Base-by-base conservation (phyloP, 2,329 filamentous ascomycete species). In the Ascochyta rabiei region DNA sequence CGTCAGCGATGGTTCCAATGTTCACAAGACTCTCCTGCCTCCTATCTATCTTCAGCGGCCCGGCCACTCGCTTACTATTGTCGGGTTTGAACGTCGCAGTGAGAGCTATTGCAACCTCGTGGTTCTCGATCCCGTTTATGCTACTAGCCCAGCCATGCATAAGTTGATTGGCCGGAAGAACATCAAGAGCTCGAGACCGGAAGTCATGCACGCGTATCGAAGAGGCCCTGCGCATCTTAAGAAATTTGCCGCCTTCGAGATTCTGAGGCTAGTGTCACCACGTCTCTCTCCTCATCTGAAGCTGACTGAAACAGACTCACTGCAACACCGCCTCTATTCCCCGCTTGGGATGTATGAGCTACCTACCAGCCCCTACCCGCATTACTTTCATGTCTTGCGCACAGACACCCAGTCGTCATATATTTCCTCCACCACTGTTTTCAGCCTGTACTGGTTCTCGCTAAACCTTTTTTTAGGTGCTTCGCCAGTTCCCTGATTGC, bases 31-130 rank as follows among this genome's bases (percentile, higher is more conserved):
- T 0, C 75, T 81, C 13, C 78, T 93, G 7, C 87, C 93, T 34
- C 93, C 95, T 0, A 87, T 98, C 35, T 98, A 97, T 75, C 86
- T 96, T 58, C 93, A 98, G 71, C 90, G 95, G 64, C 86, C 86
- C 82, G 91, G 92, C 2, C 93, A 98, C 73, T 97, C 93, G 1
- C 81, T 96, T 79, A 96, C 91, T 0, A 91, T 98, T 46, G 81
- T 98, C 49, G 93, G 93, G 0, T 81, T 96, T 23, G 92, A 97
- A 74, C 85, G 84, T 61, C 84, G 82, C 24, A 79, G 76, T 30
- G 82, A 88, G 55, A 89, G 89, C 23, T 78, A 80, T 16, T 78
- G 81, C 46, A 89, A 90, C 62, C 78, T 98, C 16, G 79, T 98
- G 0, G 89, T 96, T 12, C 96, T 96, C 70, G 93, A 98, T 70